Percentiles rank a stretch among this genome's conserved stretches.
phyloP scores from a whole-genome alignment of 2,329 filamentous ascomycete species.

The Elsinoe perseae region DNA sequence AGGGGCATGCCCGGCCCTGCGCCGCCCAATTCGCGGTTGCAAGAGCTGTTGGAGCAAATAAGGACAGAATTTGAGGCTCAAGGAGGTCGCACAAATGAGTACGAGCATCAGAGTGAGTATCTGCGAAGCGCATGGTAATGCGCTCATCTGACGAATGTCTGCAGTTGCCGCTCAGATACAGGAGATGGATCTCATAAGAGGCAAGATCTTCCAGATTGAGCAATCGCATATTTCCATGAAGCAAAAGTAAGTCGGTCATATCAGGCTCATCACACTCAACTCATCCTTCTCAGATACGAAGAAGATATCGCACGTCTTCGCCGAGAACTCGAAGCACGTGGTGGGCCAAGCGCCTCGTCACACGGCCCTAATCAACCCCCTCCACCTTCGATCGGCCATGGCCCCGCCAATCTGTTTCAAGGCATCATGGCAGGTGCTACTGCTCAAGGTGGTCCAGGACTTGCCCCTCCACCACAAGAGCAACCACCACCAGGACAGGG shows the following conservation, averaged over 20 bases:
- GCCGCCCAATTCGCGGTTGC: conserved; percentile 66
- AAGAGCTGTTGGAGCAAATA: conserved; percentile 86
- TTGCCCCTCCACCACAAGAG: conserved; percentile 60
- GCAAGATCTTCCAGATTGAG: conserved; percentile 90
- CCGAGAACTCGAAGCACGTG: conserved; percentile 72
- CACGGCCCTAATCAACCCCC: conserved; percentile 76
- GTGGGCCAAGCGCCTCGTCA: conserved; percentile 55
- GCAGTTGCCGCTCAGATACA: conserved; percentile 82
- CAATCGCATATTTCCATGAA: conserved; percentile 83
- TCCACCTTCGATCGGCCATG: conserved; percentile 78
- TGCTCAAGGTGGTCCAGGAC: conserved; percentile 73
- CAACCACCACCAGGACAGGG: conserved; percentile 49
- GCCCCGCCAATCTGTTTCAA: conserved; percentile 82
- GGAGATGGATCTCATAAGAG: conserved; percentile 88
- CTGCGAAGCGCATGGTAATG: neutral
- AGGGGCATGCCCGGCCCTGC: conserved; percentile 58
- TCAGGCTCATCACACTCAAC: conserved; percentile 12
- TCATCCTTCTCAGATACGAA: conserved; percentile 62
- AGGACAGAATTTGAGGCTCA: conserved; percentile 77
- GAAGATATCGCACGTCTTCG: conserved; percentile 80
- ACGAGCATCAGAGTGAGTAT: conserved; percentile 85
- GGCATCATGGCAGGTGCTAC: conserved; percentile 88
- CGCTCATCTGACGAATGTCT: neutral
- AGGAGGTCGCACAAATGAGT: conserved; percentile 70
- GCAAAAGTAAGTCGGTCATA: conserved; percentile 61